phyloP scores from a whole-genome alignment of 2,329 filamentous ascomycete species.

The Monilinia fructicola region DNA sequence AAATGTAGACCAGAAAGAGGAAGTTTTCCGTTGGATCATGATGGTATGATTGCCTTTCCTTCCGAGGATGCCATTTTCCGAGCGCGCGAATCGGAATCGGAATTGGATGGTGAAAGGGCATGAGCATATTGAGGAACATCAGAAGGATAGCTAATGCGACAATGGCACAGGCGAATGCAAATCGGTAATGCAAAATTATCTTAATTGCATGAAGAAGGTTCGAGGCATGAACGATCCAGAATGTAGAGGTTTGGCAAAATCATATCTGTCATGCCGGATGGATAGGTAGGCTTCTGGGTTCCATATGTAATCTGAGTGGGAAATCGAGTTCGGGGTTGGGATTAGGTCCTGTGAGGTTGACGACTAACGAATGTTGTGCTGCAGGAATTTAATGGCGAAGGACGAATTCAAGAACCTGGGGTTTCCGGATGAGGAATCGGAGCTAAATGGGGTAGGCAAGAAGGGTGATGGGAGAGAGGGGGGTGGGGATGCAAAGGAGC shows the following conservation, averaged over 20 bases:
- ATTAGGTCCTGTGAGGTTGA: neutral
- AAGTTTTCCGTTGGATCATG: conserved; percentile 94
- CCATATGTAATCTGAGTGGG: neutral
- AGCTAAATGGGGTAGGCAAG: conserved; percentile 27
- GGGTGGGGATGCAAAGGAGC: conserved; percentile 30
- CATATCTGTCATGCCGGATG: conserved; percentile 90
- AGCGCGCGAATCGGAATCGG: neutral
- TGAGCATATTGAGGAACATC: neutral
- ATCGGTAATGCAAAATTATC: conserved; percentile 78
- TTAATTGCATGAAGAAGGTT: conserved; percentile 81
- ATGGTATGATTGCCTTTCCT: conserved; percentile 54
- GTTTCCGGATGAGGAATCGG: conserved; percentile 50
- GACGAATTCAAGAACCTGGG: conserved; percentile 95
- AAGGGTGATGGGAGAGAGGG: conserved; percentile 25
- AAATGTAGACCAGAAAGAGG: conserved; percentile 75
- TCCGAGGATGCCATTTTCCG: neutral
- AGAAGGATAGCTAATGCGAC: conserved; percentile 24
- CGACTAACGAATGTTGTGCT: neutral
- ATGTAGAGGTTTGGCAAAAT: conserved; percentile 82
- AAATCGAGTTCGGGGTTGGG: neutral
- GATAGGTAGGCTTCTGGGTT: conserved; percentile 64
- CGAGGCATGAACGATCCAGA: conserved; percentile 82
- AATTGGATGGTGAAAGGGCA: neutral
- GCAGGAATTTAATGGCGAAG: conserved; percentile 88
- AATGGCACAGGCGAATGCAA: conserved; percentile 78